Base-by-base conservation (phyloP, 768 basidiomycete genomes). In the Cytidiella melzeri region DNA sequence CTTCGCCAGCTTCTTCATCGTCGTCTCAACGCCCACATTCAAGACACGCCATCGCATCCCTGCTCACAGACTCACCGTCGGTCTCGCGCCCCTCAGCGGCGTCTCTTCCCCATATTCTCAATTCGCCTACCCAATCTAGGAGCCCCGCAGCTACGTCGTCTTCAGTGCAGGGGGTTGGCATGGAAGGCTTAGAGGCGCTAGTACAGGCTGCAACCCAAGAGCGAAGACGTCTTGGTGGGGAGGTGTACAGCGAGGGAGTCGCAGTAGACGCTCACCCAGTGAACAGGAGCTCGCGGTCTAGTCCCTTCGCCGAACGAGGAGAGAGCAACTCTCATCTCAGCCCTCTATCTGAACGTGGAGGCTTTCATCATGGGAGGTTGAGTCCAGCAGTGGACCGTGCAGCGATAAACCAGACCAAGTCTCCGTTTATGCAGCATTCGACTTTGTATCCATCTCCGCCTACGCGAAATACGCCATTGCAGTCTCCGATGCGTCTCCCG, bases 171-270 rank as follows among this genome's bases (percentile, higher is more conserved):
- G 25, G 24, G 18, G 34, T 43, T 44, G 52, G 52, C 12, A 48
- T 53, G 46, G 57, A 54, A 36, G 61, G 55, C 20, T 65, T 87
- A 43, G 83, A 87, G 41, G 83, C 81, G 2, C 75, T 87, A 38
- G 84, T 83, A 10, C 81, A 85, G 64, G 84, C 76, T 19, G 85
- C 85, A 3, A 79, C 80, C 1, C 77, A 82, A 57, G 84, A 86
- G 57, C 74, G 79, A 40, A 71, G 75, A 27, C 67, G 82, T 24
- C 70, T 86, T 43, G 64, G 69, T 53, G 57, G 63, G 41, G 59
- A 63, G 42, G 48, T 57, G 41, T 28, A 38, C 18, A 37, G 47
- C 37, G n/a, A 51, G 25, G 25, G 42, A 39, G 36, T 47, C 36
- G 30, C 30, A 15, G 30, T 15, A 7, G 30, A 7, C 30, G 30